These are phyloP conservation scores for Irpex rosettiformis DNA, from an alignment of 1,284 basidiomycete genomes.

Conservation along the genomic window DNA sequence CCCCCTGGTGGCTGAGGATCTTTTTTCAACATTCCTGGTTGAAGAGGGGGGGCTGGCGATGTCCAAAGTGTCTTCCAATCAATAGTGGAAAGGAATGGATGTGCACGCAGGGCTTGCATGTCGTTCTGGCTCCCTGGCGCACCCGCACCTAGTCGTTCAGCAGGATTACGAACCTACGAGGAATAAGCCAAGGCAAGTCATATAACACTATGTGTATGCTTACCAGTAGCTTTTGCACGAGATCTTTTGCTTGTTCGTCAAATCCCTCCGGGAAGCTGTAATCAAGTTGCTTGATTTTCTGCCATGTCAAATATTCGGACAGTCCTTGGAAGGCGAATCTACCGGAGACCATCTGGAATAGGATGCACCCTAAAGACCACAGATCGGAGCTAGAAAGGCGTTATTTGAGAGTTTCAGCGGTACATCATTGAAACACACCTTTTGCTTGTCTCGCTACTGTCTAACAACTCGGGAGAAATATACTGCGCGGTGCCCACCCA, in stretches of 20 bases:
- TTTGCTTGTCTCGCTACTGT: conserved; percentile 69
- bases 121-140: conserved; percentile 42
- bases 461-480: conserved; percentile 89
- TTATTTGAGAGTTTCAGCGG: conserved; percentile 5
- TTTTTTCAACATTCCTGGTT: conserved; percentile 52
- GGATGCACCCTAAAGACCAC: conserved; percentile 97
- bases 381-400: conserved; percentile 73
- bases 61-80: conserved; percentile 80
- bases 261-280: conserved; percentile 74
- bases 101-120: conserved; percentile 61
- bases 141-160: conserved; percentile 66
- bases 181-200: conserved; percentile 6
- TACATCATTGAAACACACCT: conserved; percentile 39
- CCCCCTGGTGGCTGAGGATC: conserved; percentile 30
- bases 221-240: conserved; percentile 65
- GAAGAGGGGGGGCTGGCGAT: conserved; percentile 53
- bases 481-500: conserved; percentile 98
- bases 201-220: conserved; percentile 19
- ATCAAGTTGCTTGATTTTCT: conserved; percentile 74
- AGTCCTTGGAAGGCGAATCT: conserved; percentile 88
- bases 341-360: conserved; percentile 96
- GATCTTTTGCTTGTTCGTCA: conserved; percentile 64
- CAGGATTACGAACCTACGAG: conserved; percentile 65
- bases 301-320: conserved; percentile 81
- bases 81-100: conserved; percentile 73